These are phyloP conservation scores for Quercus dentata DNA, from an alignment of 306 rosid species.

Conservation along the genomic window DNA sequence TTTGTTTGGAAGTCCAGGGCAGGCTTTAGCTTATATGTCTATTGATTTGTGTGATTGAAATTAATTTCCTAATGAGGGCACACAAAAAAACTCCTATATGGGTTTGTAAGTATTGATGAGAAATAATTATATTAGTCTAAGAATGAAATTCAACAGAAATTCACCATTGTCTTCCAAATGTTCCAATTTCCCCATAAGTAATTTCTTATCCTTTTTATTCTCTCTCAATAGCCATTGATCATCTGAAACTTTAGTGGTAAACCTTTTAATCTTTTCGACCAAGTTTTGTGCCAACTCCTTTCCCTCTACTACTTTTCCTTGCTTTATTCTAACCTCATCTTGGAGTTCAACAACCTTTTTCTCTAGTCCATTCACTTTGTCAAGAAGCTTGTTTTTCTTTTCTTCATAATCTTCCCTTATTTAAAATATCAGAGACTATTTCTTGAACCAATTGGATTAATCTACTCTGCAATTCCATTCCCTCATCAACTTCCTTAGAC, in stretches of 20 bases:
- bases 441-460: slow-evolving; percentile 38
- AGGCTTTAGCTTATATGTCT: no score
- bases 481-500: slow-evolving; percentile 42
- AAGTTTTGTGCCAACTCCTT: slow-evolving; percentile 26
- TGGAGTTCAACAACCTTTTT: slow-evolving; percentile 29
- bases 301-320: slow-evolving; percentile 23
- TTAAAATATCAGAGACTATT: slow-evolving; percentile 32
- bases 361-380: slow-evolving; percentile 29
- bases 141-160: no score
- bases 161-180: slow-evolving; percentile 36
- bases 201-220: slow-evolving; percentile 37
- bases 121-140: no score
- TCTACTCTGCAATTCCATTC: slow-evolving; percentile 36
- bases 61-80: no score
- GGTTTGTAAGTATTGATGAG: no score
- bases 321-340: slow-evolving; percentile 28
- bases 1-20: no score
- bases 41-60: no score
- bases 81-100: no score
- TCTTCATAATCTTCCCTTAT: slow-evolving; percentile 44
- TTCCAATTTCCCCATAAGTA: slow-evolving; percentile 30
- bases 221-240: slow-evolving; percentile 22
- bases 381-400: slow-evolving; percentile 23
- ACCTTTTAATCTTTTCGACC: slow-evolving; percentile 18
- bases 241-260: slow-evolving; percentile 27